Base-by-base conservation (phyloP, 768 basidiomycete genomes). In the Russula abietina region DNA sequence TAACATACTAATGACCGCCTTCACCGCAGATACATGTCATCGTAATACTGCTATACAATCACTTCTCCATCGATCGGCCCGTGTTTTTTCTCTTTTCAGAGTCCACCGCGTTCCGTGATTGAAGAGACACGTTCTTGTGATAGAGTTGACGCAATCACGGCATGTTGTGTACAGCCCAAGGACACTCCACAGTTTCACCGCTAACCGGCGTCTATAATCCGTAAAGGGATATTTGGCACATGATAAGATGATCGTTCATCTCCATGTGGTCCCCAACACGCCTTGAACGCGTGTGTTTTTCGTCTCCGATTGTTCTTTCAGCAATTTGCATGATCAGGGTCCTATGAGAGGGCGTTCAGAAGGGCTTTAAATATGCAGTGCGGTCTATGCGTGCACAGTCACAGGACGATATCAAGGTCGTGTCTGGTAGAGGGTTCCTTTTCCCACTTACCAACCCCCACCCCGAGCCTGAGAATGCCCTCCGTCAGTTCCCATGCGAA, bases 61-160 rank as follows among this genome's bases (percentile, higher is more conserved):
- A 43, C 49, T 28, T 55, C 22, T 30, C 38, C 24, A 33, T 7
- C 3, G 45, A 41, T 53, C 10, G 9, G 30, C 45, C 24, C 19
- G 9, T 57, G 4, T 22, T 26, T 1, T 28, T 19, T 52, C 32
- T 19, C 16, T 33, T 26, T 53, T 43, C 48, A 55, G 45, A 26
- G 45, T 33, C 46, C 14, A 22, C 60, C 53, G 26, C 53, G 33
- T 65, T 46, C 58, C 6, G 52, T 61, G 48, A 46, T 38, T 55
- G 59, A 38, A 28, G 52, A 28, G 62, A 54, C 46, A 36, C 30
- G 63, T 64, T 32, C 53, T 49, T 36, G 63, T 64, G 58, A 64
- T 39, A 51, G 16, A 30, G 17, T 64, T 55, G 63, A 60, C 63
- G 63, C 63, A 60, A 64, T 64, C 63, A 64, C 63, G 45, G 54